Percentiles rank a stretch among this genome's conserved stretches.
Evolutionary conservation across 1,284 basidiomycete genomes (phyloP).

Genomic region (Tilletia indica): DNA sequence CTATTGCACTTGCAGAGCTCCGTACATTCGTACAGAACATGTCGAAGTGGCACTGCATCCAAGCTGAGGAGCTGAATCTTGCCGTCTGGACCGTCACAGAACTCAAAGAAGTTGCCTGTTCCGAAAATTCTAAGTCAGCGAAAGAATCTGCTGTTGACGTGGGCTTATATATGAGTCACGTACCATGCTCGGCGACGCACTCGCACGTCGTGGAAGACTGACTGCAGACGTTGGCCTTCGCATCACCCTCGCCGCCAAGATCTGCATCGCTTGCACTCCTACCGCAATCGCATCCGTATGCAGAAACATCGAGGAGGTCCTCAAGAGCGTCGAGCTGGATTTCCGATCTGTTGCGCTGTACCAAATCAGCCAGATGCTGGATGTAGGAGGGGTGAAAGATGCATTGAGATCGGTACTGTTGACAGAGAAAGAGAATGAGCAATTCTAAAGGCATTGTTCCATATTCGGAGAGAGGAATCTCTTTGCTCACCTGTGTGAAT

Average conservation of each 20-base stretch:
- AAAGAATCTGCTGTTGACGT: not conserved
- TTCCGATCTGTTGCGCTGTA: too few species aligned
- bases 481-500: not conserved
- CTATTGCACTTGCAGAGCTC: not conserved
- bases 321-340: not conserved
- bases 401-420: not conserved
- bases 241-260: too few species aligned
- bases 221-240: not conserved
- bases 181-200: constrained; percentile 1
- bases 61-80: not conserved
- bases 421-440: not conserved
- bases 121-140: not conserved
- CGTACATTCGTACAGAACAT: constrained; percentile 7
- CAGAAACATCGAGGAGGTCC: not conserved
- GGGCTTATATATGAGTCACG: not conserved
- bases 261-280: too few species aligned
- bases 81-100: too few species aligned
- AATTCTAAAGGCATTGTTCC: too few species aligned
- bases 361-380: not conserved
- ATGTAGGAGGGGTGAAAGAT: not conserved
- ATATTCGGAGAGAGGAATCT: not conserved
- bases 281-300: not conserved
- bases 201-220: not conserved
- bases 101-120: not conserved
- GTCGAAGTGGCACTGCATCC: not conserved